Percentiles rank a stretch among this genome's conserved stretches.
phyloP scores from a whole-genome alignment of 768 basidiomycete genomes.

The Leccinum incarnatum region DNA sequence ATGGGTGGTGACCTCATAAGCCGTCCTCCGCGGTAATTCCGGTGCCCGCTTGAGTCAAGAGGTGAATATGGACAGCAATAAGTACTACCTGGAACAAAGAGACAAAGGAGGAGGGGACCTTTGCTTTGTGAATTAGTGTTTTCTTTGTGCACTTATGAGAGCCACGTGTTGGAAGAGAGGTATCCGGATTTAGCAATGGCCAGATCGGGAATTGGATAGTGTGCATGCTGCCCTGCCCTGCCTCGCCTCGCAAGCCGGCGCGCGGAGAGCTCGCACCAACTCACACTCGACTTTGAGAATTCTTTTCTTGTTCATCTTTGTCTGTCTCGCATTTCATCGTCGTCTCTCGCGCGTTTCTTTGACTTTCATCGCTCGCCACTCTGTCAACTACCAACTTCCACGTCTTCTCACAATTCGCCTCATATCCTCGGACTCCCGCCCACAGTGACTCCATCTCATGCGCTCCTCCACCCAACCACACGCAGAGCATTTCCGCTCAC shows the following conservation, averaged over 20 bases:
- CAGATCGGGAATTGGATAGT: conserved; percentile 30
- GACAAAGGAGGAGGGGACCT: conserved; percentile 7
- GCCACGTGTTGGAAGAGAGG: conserved; percentile 31
- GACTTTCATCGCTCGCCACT: not conserved
- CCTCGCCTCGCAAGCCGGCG: conserved; percentile 33
- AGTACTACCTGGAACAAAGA: not conserved
- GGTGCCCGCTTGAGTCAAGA: not conserved
- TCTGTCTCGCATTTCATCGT: not conserved
- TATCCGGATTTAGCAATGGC: conserved; percentile 19
- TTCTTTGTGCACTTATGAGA: conserved; percentile 1
- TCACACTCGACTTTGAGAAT: not conserved
- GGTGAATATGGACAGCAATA: not conserved
- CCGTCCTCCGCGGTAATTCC: not conserved
- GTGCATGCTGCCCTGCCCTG: conserved; percentile 27
- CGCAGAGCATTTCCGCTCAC: conserved; percentile 10
- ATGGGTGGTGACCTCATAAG: conserved; percentile 13
- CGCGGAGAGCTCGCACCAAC: conserved; percentile 14
- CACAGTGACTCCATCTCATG: conserved; percentile 13
- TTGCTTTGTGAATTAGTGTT: not conserved
- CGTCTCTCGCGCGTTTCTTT: not conserved
- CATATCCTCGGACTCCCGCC: not conserved
- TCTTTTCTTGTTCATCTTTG: not conserved
- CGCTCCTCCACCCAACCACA: not conserved
- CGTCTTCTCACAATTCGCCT: not conserved
- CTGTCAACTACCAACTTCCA: not conserved